Conservation (phyloP, 2,329 filamentous ascomycete genomes). For the Alternaria novae-zelandiae region DNA sequence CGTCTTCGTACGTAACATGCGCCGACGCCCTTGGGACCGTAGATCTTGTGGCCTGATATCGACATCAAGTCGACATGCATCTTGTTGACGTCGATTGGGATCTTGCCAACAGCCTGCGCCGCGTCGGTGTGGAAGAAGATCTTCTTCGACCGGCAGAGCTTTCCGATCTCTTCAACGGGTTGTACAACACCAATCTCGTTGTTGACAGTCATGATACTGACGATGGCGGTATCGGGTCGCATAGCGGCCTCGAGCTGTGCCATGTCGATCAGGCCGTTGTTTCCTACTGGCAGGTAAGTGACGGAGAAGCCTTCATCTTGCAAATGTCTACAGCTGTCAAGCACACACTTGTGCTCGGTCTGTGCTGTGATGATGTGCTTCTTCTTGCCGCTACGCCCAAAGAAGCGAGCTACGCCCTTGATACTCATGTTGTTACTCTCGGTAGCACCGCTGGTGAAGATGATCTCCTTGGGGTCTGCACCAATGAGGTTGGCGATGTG, state of each 20-base stretch:
- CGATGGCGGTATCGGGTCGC: constrained; percentile 85
- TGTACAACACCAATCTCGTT: constrained; percentile 99
- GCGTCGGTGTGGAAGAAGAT: constrained; percentile 98
- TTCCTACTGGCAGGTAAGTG: constrained; percentile 93
- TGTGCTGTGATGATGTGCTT: constrained; percentile 97
- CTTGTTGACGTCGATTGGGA: constrained; percentile 92
- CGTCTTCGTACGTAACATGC: constrained; percentile 94
- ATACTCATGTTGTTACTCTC: constrained; percentile 99
- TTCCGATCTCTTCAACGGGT: constrained; percentile 90
- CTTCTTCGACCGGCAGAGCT: constrained; percentile 88
- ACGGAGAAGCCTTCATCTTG: constrained; percentile 96
- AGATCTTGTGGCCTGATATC: constrained; percentile 98
- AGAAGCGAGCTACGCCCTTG: constrained; percentile 96
- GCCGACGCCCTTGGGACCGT: constrained; percentile 95
- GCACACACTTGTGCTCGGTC: constrained; percentile 98
- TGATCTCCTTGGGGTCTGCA: constrained; percentile 95
- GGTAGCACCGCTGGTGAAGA: constrained; percentile 97
- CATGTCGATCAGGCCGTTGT: constrained; percentile 84
- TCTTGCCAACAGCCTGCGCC: constrained; percentile 98
- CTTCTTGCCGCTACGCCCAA: constrained; percentile 92
- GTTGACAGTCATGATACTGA: constrained; percentile 99
- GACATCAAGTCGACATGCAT: constrained; percentile 99
- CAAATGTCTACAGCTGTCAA: constrained; percentile 95
- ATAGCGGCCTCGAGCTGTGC: constrained; percentile 87
- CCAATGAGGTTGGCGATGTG: constrained; percentile 88